These are phyloP conservation scores for Arthrobotrys entomopaga DNA, from an alignment of 2,329 filamentous ascomycete genomes.

Conservation along the genomic window DNA sequence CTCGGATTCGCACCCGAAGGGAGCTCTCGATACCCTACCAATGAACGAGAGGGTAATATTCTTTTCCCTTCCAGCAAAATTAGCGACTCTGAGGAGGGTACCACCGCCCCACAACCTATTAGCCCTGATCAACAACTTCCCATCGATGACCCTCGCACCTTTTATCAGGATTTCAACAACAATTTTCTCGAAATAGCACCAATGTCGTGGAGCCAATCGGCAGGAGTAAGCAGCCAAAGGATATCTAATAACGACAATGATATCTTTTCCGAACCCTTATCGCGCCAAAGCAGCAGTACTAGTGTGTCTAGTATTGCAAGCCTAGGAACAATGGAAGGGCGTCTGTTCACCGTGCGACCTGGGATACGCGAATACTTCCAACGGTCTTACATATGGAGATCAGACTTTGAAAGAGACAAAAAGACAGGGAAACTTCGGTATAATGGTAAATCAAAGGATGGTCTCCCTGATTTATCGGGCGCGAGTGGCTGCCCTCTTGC, in stretches of 20 bases:
- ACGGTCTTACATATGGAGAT: constrained; percentile 37
- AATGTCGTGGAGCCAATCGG: neutral
- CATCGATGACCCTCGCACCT: neutral
- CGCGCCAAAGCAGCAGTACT: neutral
- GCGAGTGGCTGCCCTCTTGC: constrained; percentile 37
- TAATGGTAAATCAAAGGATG: neutral
- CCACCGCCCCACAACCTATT: neutral
- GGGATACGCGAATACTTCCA: constrained; percentile 17
- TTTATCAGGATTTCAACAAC: neutral
- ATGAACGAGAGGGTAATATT: neutral
- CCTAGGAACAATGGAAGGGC: constrained; percentile 3
- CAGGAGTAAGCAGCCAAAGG: constrained; percentile 5
- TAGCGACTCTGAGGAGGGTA: neutral
- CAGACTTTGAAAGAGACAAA: constrained; percentile 3
- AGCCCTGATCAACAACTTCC: neutral
- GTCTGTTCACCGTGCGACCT: neutral
- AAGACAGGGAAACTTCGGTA: neutral
- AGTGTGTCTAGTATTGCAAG: neutral
- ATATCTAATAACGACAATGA: neutral
- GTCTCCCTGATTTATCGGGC: constrained; percentile 17
- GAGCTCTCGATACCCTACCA: neutral
- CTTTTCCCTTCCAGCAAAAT: neutral
- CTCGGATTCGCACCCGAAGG: constrained; percentile 12
- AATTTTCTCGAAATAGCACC: neutral
- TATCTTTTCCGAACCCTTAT: neutral